Base-by-base conservation (phyloP, 768 basidiomycete species). In the Solioccasus polychromus region DNA sequence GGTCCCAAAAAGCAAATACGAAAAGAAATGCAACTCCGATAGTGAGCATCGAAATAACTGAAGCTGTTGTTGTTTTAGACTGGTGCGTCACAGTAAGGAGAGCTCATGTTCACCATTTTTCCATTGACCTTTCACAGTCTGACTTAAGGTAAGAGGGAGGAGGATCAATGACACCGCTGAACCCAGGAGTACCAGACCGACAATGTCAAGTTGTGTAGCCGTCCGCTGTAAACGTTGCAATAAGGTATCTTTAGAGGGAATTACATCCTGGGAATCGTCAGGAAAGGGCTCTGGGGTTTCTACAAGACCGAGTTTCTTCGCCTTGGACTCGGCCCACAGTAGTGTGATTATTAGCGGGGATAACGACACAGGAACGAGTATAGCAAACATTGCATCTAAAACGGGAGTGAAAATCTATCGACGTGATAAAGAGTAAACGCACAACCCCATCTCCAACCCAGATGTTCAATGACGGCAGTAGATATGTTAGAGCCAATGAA, bases 361-460 rank as follows among this genome's bases (percentile, higher is more conserved):
- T 14, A 82, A 71, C 0, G 77, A 54, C 6, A 62, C 65, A 1
- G 79, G 80, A 15, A 80, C 67, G 23, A 83, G 65, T 48, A 82
- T 76, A 22, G 75, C 74, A 56, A 82, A 81, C 74, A 79, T 78
- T 19, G 71, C 75, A 46, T 79, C 76, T 78, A 48, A 23, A 52
- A 34, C 28, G 38, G 12, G 28, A 50, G 36, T 47, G 28, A 40
- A 39, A 22, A 34, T 20, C 19, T 29, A 20, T 35, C 36, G 11
- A 24, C 3, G 5, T 26, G 20, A 18, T 19, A 14, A 22, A 4
- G 45, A 26, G 32, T 34, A 39, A 48, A 75, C 80, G 36, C 57
- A 80, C 79, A 85, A 25, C 83, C 83, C 83, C 83, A 84, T 61
- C 83, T 64, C 83, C 83, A 85, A 7, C 78, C 76, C 32, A 75